Conservation (phyloP, 2,329 filamentous ascomycete species). For the Pseudogymnoascus sp. region DNA sequence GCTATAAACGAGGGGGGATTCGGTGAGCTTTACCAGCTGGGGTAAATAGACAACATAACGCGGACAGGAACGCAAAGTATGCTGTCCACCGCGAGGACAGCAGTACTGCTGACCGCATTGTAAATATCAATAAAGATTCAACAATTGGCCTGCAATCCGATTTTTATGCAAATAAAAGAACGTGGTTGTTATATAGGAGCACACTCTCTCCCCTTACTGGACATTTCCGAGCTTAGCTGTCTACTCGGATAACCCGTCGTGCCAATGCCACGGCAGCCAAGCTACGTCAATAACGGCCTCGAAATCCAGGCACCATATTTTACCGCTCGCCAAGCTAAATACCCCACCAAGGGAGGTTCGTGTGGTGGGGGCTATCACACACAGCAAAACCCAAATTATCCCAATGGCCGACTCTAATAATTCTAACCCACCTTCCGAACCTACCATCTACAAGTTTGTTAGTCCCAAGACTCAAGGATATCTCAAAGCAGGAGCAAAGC, state of each 20-base stretch:
- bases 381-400: slow-evolving; percentile 8
- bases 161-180: slow-evolving; percentile 4
- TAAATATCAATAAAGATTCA: slow-evolving; percentile 8
- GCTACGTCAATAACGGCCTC: background rate
- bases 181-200: slow-evolving; percentile 9
- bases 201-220: slow-evolving; percentile 3
- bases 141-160: background rate
- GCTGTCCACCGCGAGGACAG: slow-evolving; percentile 57
- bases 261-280: background rate
- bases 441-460: slow-evolving; percentile 38
- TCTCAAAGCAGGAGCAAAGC: slow-evolving; percentile 30
- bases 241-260: background rate
- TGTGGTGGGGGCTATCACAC: slow-evolving; percentile 5
- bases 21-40: slow-evolving; percentile 47
- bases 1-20: background rate
- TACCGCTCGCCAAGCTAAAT: background rate
- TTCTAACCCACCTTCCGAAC: slow-evolving; percentile 22
- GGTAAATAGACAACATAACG: slow-evolving; percentile 52
- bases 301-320: background rate
- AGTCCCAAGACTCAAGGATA: slow-evolving; percentile 38
- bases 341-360: background rate
- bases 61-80: slow-evolving; percentile 50
- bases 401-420: slow-evolving; percentile 14
- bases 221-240: slow-evolving; percentile 9
- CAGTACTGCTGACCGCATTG: slow-evolving; percentile 24